phyloP scores from a whole-genome alignment of 2,329 filamentous ascomycete species.

The Clonostachys solani region DNA sequence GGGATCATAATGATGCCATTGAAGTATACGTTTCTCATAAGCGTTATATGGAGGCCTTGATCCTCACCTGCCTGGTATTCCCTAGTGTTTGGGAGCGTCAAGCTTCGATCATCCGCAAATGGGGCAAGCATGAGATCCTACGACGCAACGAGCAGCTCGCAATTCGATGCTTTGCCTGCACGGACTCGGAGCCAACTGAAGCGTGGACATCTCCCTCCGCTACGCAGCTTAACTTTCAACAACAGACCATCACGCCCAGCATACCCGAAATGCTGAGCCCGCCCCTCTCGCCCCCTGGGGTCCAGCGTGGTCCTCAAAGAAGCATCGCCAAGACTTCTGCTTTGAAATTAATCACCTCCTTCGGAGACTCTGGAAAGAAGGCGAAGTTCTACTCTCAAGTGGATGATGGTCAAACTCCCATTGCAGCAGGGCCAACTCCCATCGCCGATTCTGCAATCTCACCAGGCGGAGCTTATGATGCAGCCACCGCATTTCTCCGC shows the following conservation, averaged over 20 bases:
- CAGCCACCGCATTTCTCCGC: constrained; percentile 63
- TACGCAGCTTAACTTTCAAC: constrained; percentile 47
- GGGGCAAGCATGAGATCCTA: constrained; percentile 88
- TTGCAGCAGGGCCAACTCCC: constrained; percentile 79
- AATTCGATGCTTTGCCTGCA: constrained; percentile 90
- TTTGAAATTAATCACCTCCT: constrained; percentile 87
- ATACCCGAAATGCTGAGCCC: constrained; percentile 64
- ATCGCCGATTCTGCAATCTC: constrained; percentile 70
- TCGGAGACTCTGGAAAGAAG: constrained; percentile 60
- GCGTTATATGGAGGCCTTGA: constrained; percentile 86
- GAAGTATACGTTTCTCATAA: constrained; percentile 93
- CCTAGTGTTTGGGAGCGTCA: constrained; percentile 90
- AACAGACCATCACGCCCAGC: constrained; percentile 43
- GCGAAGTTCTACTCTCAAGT: constrained; percentile 58
- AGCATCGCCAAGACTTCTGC: constrained; percentile 76
- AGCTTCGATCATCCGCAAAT: constrained; percentile 82
- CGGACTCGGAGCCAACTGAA: constrained; percentile 77
- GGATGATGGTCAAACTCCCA: constrained; percentile 65
- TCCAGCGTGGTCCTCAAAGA: constrained; percentile 53
- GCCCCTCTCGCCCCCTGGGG: constrained; percentile 68
- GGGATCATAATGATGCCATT: constrained; percentile 89
- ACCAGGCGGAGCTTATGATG: constrained; percentile 59
- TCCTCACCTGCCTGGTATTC: constrained; percentile 79
- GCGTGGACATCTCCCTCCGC: constrained; percentile 86
- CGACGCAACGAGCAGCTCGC: constrained; percentile 86